These are phyloP conservation scores for Trichodelitschia bisporula DNA, from an alignment of 495 filamentous ascomycete genomes.

Conservation along the genomic window DNA sequence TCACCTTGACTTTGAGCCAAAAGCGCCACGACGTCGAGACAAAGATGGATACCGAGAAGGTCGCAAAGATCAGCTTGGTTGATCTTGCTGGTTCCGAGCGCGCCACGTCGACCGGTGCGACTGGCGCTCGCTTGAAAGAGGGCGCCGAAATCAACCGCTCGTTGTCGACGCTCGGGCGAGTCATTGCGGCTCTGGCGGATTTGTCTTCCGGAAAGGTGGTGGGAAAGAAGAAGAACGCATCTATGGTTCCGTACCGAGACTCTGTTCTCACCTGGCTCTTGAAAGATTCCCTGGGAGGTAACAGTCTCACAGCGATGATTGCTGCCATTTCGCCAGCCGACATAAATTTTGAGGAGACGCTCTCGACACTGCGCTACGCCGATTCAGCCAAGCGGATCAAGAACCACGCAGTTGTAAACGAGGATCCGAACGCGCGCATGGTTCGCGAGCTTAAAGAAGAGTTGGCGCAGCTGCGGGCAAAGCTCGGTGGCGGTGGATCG, in stretches of 20 bases:
- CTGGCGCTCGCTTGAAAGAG: conserved; percentile 87
- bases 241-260: conserved; percentile 91
- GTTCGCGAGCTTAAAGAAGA: conserved; percentile 96
- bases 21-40: conserved; percentile 85
- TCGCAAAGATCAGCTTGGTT: conserved; percentile 90
- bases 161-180: conserved; percentile 85
- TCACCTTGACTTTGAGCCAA: conserved; percentile 86
- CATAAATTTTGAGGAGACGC: conserved; percentile 97
- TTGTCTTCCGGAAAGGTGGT: conserved; percentile 64
- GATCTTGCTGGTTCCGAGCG: conserved; percentile 95
- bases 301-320: conserved; percentile 99
- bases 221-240: conserved; percentile 61
- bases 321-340: conserved; percentile 94
- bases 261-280: conserved; percentile 89
- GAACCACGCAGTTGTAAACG: conserved; percentile 98
- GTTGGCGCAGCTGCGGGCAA: conserved; percentile 60
- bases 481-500: conserved; percentile 43
- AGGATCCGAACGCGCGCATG: conserved; percentile 97
- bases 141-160: conserved; percentile 97
- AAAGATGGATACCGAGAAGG: conserved; percentile 89
- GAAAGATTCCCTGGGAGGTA: conserved; percentile 93
- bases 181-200: conserved; percentile 91
- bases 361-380: conserved; percentile 87
- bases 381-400: conserved; percentile 98
- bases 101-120: conserved; percentile 87